Percentiles rank a stretch among this genome's conserved stretches.
Evolutionary conservation across 2,329 filamentous ascomycete genomes (phyloP).

Genomic region (Colletotrichum orbiculare): DNA sequence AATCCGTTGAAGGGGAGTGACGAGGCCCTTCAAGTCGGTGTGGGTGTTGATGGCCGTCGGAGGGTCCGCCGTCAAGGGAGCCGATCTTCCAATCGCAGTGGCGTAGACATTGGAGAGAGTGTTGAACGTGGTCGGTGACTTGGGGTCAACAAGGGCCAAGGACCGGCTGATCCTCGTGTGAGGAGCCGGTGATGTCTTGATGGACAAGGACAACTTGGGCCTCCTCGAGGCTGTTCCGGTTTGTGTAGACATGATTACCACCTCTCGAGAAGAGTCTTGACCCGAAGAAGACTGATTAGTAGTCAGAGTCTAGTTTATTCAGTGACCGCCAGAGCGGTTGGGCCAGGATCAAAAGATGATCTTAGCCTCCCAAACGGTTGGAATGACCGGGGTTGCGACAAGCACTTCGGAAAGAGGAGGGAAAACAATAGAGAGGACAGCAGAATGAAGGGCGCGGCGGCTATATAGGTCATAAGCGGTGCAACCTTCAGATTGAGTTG

Average conservation of each 20-base stretch:
- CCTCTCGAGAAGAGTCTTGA: conserved; percentile 3
- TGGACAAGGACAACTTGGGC: conserved; percentile 68
- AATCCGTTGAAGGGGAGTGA: conserved; percentile 43
- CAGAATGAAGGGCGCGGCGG: conserved; percentile 18
- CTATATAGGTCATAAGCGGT: conserved; percentile 35
- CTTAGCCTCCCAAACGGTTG: conserved; percentile 35
- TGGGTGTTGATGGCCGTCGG: conserved; percentile 61
- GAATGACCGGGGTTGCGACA: conserved; percentile 23
- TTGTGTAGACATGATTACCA: conserved; percentile 49
- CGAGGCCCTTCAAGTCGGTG: conserved; percentile 46
- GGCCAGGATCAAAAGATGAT: conserved; percentile 40
- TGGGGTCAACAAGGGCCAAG: conserved; percentile 62
- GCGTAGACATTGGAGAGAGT: conserved; percentile 74
- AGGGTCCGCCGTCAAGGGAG: conserved; percentile 59
- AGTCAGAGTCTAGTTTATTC: not conserved
- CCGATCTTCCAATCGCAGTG: conserved; percentile 69
- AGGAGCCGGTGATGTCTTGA: conserved; percentile 56
- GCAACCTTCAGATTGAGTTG: conserved; percentile 15
- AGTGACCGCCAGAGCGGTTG: conserved; percentile 38
- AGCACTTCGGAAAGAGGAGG: conserved; percentile 15
- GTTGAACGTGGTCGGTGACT: conserved; percentile 72
- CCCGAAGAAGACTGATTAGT: not conserved
- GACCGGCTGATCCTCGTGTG: conserved; percentile 54
- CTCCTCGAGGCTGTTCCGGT: conserved; percentile 55
- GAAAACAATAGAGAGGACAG: conserved; percentile 7